Base-by-base conservation (phyloP, 2,329 filamentous ascomycete species). In the Fusarium annulatum region DNA sequence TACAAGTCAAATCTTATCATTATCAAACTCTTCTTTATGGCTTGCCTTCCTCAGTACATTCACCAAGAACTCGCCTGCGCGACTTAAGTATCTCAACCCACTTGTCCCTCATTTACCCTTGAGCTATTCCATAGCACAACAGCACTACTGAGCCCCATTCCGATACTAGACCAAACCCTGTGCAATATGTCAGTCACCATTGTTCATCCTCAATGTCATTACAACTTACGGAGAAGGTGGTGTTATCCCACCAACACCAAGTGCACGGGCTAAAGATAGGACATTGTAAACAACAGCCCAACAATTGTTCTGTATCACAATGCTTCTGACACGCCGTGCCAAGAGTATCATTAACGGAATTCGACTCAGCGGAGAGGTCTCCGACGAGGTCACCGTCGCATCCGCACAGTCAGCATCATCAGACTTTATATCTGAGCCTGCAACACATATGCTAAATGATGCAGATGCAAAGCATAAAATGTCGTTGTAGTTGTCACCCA, bases 151-250 rank as follows among this genome's bases (percentile, higher is more conserved):
- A 52, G 0, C 2, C n/a, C 49, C 49, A 36, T 52, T 14, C 49
- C 49, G 15, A 52, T 52, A 15, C 33, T 52, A 4, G n/a, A 52
- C 49, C n/a, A 36, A 10, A 52, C 30, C 1, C 48, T 52, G 8
- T 18, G 1, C 4, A 1, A n/a, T 16, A 11, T 7, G 14, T 49
- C 19, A 49, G 46, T 9, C 9, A 18, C 28, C 7, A n/a, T 3
- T 30, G 2, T 15, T 49, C 46, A 49, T n/a, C 9, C 15, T 48
- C 3, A 1, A 15, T 2, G 19, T 48, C 0, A 0, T 3, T 18
- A 49, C 6, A 36, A 23, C 48, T 52, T 52, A 52, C 48, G 30
- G 48, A 15, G 48, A 36, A 34, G 48, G 48, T 1, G 15, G 16
- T 2, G 5, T 5, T 9, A 15, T 26, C 4, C 16, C 30, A 15